A percentile compares a stretch with the other conserved stretches of the same genome.
Conservation (phyloP, 2,329 filamentous ascomycete genomes). For the Colletotrichum higginsianum region DNA sequence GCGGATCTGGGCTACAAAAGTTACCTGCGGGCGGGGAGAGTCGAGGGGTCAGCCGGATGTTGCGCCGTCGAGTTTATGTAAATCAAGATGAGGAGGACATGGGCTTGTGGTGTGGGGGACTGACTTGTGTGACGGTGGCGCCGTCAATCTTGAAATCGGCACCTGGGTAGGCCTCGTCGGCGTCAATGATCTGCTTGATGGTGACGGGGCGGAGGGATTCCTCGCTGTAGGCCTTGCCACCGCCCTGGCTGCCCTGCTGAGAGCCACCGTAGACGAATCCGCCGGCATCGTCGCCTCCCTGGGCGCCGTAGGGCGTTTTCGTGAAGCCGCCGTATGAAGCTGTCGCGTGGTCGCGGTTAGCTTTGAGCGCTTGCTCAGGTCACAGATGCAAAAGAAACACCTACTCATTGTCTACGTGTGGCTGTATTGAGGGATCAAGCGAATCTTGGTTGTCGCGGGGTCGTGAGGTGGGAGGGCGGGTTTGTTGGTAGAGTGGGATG, state of each 20-base stretch:
- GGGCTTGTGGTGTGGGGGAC: neutral
- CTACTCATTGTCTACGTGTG: conserved; percentile 20
- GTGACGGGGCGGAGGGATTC: conserved; percentile 94
- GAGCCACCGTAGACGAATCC: conserved; percentile 74
- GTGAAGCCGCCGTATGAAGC: conserved; percentile 63
- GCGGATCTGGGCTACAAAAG: conserved; percentile 92
- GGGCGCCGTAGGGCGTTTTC: conserved; percentile 64
- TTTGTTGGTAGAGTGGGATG: conserved; percentile 11
- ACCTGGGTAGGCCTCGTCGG: conserved; percentile 79
- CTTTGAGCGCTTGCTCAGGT: neutral
- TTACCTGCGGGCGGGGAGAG: conserved; percentile 54
- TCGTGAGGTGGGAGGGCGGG: neutral
- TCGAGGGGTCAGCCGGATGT: neutral
- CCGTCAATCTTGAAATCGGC: conserved; percentile 89
- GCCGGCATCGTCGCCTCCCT: conserved; percentile 72
- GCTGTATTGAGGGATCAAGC: neutral
- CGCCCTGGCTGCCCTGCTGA: conserved; percentile 70
- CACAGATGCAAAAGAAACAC: neutral
- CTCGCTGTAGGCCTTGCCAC: conserved; percentile 74
- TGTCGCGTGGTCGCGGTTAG: conserved; percentile 44
- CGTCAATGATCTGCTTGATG: conserved; percentile 93
- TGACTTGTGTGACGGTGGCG: conserved; percentile 78
- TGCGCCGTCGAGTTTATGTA: neutral
- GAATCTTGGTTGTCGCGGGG: neutral
- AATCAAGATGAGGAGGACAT: neutral